Evolutionary conservation across 2,329 filamentous ascomycete genomes (phyloP), one percentile per base, ranked within the genome.

Genomic region (Pseudocercospora vitis): DNA sequence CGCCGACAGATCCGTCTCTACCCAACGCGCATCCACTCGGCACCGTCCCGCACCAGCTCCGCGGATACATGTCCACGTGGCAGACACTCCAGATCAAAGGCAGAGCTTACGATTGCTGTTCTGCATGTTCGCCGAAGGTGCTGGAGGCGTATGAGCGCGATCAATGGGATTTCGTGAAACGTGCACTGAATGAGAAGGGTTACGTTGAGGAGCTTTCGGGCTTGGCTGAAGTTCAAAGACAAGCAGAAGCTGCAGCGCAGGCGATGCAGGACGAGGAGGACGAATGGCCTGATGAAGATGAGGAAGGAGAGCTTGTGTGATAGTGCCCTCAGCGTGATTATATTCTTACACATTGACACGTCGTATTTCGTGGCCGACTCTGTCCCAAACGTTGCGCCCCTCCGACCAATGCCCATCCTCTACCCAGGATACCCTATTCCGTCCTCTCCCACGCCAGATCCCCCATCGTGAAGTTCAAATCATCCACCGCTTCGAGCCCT

Each of bases 191-290:
- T 55, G 86, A 91, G 70, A 84, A 84, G 65, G 85, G 89, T 1
- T 94, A 87, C 66, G 87, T 95, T 0, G 83, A 87, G 24, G 88
- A 92, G 68, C 75, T 92, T 28, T 88, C 84, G 28, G 87, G 87
- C 0, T 68, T 91, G 37, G 84, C 85, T 0, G 87, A 90, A 68
- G 84, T 91, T 53, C 77, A 80, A 63, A 65, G 76, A 48, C 60
- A 65, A 37, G 76, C 77, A 1, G 77, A 79, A 48, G 77, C 74
- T 56, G 73, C 72, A 42, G 73, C 69, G 4, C 70, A 60, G 21
- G 71, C 82, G 39, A 72, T 88, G 42, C 84, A 87, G 21, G 86
- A 82, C 77, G 82, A 83, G 47, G 78, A 80, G 31, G 81, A 82
- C 8, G 81, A 81, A 24, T 81, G 80, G 16, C 74, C 74, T 3